These are phyloP conservation scores for Tolypocladium ophioglossoides DNA, from an alignment of 2,329 filamentous ascomycete genomes.

Conservation along the genomic window DNA sequence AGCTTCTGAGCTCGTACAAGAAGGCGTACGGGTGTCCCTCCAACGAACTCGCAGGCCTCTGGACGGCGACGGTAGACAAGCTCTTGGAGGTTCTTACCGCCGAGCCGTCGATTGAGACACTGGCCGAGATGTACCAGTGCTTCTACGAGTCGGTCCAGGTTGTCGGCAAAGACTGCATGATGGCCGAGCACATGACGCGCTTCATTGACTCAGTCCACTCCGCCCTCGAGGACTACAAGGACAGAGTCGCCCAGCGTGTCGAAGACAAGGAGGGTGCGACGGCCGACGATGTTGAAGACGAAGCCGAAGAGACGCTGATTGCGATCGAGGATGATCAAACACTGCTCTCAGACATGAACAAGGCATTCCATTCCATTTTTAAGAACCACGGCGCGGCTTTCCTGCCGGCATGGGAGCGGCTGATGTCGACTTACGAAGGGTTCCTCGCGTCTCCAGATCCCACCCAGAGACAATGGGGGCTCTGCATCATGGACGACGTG, in stretches of 20 bases:
- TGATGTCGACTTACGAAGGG: constrained; percentile 74
- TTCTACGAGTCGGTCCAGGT: constrained; percentile 98
- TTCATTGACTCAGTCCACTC: constrained; percentile 83
- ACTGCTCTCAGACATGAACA: constrained; percentile 97
- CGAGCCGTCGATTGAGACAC: constrained; percentile 89
- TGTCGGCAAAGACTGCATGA: constrained; percentile 75
- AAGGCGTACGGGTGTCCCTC: constrained; percentile 78
- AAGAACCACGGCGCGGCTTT: constrained; percentile 87
- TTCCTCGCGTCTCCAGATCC: constrained; percentile 76
- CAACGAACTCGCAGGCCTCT: constrained; percentile 68
- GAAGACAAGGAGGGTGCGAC: constrained; percentile 68
- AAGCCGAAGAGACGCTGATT: constrained; percentile 75
- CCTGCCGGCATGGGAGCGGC: constrained; percentile 75
- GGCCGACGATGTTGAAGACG: constrained; percentile 81
- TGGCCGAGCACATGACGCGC: constrained; percentile 64
- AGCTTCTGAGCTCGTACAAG: constrained; percentile 88
- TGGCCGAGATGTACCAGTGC: constrained; percentile 99
- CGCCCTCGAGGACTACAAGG: constrained; percentile 86
- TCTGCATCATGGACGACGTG: constrained; percentile 97
- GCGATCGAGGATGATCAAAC: constrained; percentile 97
- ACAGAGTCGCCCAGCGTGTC: constrained; percentile 70
- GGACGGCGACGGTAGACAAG: constrained; percentile 79
- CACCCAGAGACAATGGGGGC: constrained; percentile 95
- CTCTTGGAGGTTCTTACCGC: constrained; percentile 86
- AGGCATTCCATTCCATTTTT: constrained; percentile 98